Evolutionary conservation across 2,329 filamentous ascomycete genomes (phyloP).

Genomic region (Trichoderma sp.): DNA sequence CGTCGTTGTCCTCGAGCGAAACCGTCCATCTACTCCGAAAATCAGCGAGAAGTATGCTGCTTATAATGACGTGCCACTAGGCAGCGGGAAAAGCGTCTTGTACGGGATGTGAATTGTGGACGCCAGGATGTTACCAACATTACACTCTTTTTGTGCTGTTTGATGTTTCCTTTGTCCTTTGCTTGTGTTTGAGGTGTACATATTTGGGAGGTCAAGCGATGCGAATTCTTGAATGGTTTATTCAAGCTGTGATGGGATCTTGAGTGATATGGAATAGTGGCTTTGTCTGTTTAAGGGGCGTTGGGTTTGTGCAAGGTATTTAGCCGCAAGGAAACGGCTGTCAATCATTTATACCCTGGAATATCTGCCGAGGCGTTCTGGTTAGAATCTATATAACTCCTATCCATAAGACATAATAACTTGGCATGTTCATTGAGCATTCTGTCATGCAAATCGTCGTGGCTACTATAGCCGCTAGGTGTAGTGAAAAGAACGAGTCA

Average conservation of each 20-base stretch:
- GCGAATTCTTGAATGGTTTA: slow-evolving; percentile 8
- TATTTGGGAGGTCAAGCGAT: slow-evolving; percentile 1
- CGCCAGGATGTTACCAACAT: not conserved
- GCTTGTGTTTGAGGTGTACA: not conserved
- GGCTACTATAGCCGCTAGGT: not conserved
- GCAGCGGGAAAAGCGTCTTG: slow-evolving; percentile 43
- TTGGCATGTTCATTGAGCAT: not conserved
- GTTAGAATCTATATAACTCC: not conserved
- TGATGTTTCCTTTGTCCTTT: slow-evolving; percentile 3
- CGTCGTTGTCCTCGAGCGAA: slow-evolving; percentile 12
- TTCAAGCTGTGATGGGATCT: not conserved
- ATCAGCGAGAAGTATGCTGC: slow-evolving; percentile 21
- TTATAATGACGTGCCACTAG: slow-evolving; percentile 40
- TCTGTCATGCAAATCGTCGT: not conserved
- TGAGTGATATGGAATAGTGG: not conserved
- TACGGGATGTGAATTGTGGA: slow-evolving; percentile 36
- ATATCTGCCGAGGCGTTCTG: not conserved
- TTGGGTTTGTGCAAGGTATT: slow-evolving; percentile 12
- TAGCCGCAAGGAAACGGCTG: slow-evolving; percentile 2
- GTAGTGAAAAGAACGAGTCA: not conserved
- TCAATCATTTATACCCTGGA: slow-evolving; percentile 20
- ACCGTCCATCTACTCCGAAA: slow-evolving; percentile 17
- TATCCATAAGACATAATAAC: not conserved
- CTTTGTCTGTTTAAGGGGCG: not conserved
- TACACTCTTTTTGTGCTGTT: not conserved